These are phyloP conservation scores for Pseudogymnoascus sp. DNA, from an alignment of 2,329 filamentous ascomycete genomes.

Conservation along the genomic window DNA sequence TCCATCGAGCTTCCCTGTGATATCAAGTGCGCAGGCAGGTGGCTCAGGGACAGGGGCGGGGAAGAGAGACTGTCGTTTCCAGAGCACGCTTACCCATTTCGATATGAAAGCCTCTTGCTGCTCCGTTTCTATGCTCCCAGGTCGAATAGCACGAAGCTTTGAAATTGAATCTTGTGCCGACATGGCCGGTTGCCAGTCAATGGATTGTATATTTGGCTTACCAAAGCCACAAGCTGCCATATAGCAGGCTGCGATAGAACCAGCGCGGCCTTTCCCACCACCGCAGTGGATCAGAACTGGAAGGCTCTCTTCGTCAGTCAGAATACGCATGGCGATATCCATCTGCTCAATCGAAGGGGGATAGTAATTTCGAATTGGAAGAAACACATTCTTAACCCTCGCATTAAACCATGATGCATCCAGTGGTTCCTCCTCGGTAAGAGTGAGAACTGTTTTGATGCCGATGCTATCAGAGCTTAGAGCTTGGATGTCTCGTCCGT, in stretches of 20 bases:
- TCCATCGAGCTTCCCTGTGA: neutral
- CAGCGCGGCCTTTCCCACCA: slow-evolving; percentile 16
- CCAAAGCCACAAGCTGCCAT: slow-evolving; percentile 14
- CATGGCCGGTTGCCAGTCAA: slow-evolving; percentile 9
- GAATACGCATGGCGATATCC: slow-evolving; percentile 10
- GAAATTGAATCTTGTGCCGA: slow-evolving; percentile 7
- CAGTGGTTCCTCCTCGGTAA: slow-evolving; percentile 15
- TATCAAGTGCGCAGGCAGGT: neutral
- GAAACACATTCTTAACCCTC: slow-evolving; percentile 10
- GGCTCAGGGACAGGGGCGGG: slow-evolving; percentile 10
- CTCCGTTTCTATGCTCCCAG: slow-evolving; percentile 14
- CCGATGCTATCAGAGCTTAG: slow-evolving; percentile 1
- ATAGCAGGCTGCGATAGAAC: slow-evolving; percentile 15
- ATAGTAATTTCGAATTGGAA: slow-evolving; percentile 14
- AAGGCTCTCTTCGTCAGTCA: slow-evolving; percentile 8
- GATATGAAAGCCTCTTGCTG: slow-evolving; percentile 14
- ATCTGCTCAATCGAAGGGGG: slow-evolving; percentile 13
- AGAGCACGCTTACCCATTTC: slow-evolving; percentile 12
- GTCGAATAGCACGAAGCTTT: slow-evolving; percentile 9
- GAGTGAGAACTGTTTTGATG: slow-evolving; percentile 15
- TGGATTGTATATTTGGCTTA: neutral
- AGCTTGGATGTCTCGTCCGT: slow-evolving; percentile 1
- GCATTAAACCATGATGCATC: slow-evolving; percentile 11
- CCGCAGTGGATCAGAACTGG: slow-evolving; percentile 15
- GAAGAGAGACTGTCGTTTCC: slow-evolving; percentile 12